Evolutionary conservation across 2,329 filamentous ascomycete genomes (phyloP).

Genomic region (Leptographium lundbergii): DNA sequence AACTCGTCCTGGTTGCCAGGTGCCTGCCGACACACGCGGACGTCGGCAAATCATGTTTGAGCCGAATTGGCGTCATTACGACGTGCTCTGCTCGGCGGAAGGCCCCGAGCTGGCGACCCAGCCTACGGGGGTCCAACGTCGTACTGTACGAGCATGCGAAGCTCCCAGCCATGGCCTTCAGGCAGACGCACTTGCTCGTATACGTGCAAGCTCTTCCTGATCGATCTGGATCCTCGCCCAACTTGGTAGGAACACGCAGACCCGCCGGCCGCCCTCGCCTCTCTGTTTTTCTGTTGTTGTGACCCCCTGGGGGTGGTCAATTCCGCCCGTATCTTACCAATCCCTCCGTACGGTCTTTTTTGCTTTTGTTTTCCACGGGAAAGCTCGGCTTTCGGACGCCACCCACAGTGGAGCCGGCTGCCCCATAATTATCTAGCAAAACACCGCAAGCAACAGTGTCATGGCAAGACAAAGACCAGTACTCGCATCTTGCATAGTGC

Average conservation of each 20-base stretch:
- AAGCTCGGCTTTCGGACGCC: slow-evolving; percentile 10
- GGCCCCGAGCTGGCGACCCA: too few species aligned
- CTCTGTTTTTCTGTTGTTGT: slow-evolving; percentile 2
- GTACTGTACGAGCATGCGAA: not conserved
- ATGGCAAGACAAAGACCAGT: not conserved
- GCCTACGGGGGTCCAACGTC: not conserved
- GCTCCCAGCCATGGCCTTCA: not conserved
- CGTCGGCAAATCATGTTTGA: not conserved
- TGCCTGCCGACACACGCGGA: not conserved
- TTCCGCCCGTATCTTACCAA: not conserved
- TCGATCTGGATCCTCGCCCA: not conserved
- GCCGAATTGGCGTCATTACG: not conserved
- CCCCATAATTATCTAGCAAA: slow-evolving; percentile 8
- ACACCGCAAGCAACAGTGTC: slow-evolving; percentile 4
- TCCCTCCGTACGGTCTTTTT: not conserved
- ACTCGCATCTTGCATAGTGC: not conserved
- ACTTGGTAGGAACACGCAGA: slow-evolving; percentile 1
- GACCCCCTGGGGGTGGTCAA: not conserved
- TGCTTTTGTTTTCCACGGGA: slow-evolving; percentile 3
- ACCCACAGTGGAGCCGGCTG: slow-evolving; percentile 1
- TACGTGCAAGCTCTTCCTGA: not conserved
- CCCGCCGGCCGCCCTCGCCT: not conserved
- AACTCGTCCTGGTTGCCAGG: not conserved
- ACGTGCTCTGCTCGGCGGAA: not conserved
- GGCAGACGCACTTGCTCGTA: too few species aligned